Percentiles rank a stretch among this genome's conserved stretches.
Conservation (phyloP, 208 protist genomes). For the Trypanosoma lewisi region DNA sequence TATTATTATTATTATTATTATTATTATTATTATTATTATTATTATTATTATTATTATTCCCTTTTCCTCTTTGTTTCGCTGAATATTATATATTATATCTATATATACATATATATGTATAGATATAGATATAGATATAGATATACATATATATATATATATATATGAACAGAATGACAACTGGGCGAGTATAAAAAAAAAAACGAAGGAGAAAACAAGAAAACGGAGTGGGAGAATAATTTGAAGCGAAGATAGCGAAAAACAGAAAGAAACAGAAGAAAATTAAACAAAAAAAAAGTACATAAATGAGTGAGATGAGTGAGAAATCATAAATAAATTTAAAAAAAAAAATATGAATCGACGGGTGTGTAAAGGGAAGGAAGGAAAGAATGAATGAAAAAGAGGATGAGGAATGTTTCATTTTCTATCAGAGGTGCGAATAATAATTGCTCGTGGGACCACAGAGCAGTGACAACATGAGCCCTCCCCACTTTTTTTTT, state of each 20-base stretch:
- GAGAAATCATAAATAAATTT: constrained; percentile 3
- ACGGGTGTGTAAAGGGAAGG: constrained; percentile 1
- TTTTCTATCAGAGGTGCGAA: not conserved
- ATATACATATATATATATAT: too few species aligned
- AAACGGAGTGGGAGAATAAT: not conserved
- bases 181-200: not conserved
- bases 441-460: too few species aligned
- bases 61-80: too few species aligned
- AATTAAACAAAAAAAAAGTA: constrained; percentile 4
- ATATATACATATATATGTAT: too few species aligned
- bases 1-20: too few species aligned
- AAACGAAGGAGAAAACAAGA: constrained; percentile 1
- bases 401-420: not conserved
- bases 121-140: too few species aligned
- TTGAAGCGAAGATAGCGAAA: not conserved
- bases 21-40: too few species aligned
- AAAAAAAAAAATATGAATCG: constrained; percentile 18
- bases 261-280: constrained; percentile 3
- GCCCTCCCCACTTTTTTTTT: too few species aligned
- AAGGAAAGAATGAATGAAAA: not conserved
- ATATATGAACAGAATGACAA: not conserved
- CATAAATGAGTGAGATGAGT: too few species aligned
- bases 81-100: too few species aligned
- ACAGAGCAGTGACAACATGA: too few species aligned
- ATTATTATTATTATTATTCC: too few species aligned